A percentile compares a stretch with the other conserved stretches of the same genome.
These are phyloP conservation scores for Fistulifera solaris DNA, from an alignment of 108 stramenopile species.

Conservation along the genomic window DNA sequence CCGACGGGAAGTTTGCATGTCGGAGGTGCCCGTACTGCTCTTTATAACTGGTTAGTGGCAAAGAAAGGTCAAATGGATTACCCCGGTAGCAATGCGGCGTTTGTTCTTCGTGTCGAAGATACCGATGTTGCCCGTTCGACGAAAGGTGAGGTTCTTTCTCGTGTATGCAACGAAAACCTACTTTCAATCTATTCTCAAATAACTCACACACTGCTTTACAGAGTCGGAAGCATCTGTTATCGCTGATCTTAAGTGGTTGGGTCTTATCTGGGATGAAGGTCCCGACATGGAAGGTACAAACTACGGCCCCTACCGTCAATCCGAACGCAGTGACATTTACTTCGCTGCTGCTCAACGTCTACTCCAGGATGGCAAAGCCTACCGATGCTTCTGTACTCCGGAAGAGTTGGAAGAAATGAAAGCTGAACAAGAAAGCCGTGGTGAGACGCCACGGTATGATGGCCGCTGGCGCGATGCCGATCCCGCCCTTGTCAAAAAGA, in stretches of 20 bases:
- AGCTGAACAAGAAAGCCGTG: conserved; percentile 67
- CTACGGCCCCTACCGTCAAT: conserved; percentile 80
- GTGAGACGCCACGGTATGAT: conserved; percentile 85
- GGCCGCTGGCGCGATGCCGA: conserved; percentile 96
- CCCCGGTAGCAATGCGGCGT: conserved; percentile 33
- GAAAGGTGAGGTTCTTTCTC: conserved; percentile 33
- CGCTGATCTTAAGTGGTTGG: conserved; percentile 88
- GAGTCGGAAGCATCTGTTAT: conserved; percentile 90
- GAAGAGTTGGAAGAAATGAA: conserved; percentile 92
- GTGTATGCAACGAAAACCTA: background rate
- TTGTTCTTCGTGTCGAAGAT: conserved; percentile 90
- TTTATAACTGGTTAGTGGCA: conserved; percentile 96
- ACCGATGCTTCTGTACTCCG: conserved; percentile 92
- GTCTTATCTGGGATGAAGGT: conserved; percentile 93
- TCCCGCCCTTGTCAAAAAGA: conserved; percentile 67
- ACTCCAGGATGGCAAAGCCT: conserved; percentile 72
- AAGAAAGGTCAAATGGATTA: conserved; percentile 74
- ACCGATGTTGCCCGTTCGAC: conserved; percentile 83
- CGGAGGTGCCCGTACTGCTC: conserved; percentile 92
- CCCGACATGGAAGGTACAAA: conserved; percentile 50
- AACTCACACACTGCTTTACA: conserved; percentile 3
- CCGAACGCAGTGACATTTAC: conserved; percentile 75
- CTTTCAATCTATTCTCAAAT: background rate
- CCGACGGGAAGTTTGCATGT: conserved; percentile 95
- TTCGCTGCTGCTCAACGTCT: conserved; percentile 48